Base-by-base conservation (phyloP, 106 monocot genomes). In the Ottelia alismoides region DNA sequence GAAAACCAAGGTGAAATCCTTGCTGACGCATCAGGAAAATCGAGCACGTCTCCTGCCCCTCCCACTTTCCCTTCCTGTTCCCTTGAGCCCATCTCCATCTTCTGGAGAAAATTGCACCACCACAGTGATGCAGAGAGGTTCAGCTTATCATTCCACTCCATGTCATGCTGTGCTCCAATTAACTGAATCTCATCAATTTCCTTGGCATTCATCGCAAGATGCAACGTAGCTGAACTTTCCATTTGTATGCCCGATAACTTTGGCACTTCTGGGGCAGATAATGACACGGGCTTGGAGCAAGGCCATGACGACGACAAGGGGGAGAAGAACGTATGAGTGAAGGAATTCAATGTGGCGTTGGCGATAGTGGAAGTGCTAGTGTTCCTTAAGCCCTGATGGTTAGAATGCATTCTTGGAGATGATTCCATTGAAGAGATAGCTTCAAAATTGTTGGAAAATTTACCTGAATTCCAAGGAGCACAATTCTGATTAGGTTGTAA, bases 71-170 rank as follows among this genome's bases (percentile, higher is more conserved):
- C 56, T n/a, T 45, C 65, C 4, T 31, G 22, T 0, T 31, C 20
- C 3, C 28, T 43, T 29, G 27, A 5, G 2, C 47, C 45, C 0
- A 1, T 63, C 60, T 87, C 86, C 59, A 70, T 58, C 6, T 40
- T 67, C 31, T 74, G 62, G 18, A 84, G 73, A 56, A 88, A 73
- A 28, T 78, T 74, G 57, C 75, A 84, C 93, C 93, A 93, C 84
- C 84, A 78, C 2, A 84, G 87, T 4, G 88, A 78, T 3, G 76
- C 71, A 9, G 73, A 78, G 4, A 69, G 66, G 57, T 83, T 93
- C 66, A 93, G 14, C 27, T 70, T 76, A 40, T 93, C 93, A 21
- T 81, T 84, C 88, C 93, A 93, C 78, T 93, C 88, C 25, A 93
- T 78, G 49, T 81, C 80, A 29, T 93, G 81, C 68, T 76, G 74